Evolutionary conservation across 2,329 filamentous ascomycete species (phyloP), one percentile per base, ranked within the genome.

Genomic region (Penicillium oxalicum): DNA sequence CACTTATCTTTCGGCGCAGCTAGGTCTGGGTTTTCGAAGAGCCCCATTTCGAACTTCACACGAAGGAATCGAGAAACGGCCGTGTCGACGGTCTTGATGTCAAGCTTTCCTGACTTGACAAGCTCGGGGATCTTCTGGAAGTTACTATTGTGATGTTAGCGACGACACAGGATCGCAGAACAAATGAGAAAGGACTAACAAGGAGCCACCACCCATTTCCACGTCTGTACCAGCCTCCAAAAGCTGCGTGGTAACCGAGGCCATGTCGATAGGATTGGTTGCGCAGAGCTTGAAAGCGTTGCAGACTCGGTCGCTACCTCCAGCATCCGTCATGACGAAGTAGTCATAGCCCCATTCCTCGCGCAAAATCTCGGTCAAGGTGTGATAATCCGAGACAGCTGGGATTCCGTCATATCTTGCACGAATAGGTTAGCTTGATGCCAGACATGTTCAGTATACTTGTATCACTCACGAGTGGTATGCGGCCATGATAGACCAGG

Each of bases 191-290:
- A 9, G 24, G 2, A 36, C 66, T 55, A 55, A 69, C 66, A 80
- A 88, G 18, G 81, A 84, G 18, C 86, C 86, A 35, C 86, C 85
- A 9, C 86, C 86, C 86, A 88, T 88, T 60, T 89, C 86, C 9
- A 86, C 63, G 39, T 88, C 86, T 43, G 82, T 85, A 3, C 86
- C 86, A 4, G 84, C 82, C 0, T 81, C 80, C 4, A 89, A 74
- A 7, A 81, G 72, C 68, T 78, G 77, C 42, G 80, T 70, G 0
- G 82, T 84, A 25, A 88, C 77, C 2, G 83, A 80, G 46, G 83
- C 78, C 44, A 79, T 80, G 58, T 88, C 85, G 37, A 84, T 76
- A 0, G 81, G 80, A 27, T 74, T 70, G 25, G 74, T 72, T 28
- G 70, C 70, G 53, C 86, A 88, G 61, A 87, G 77, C 50, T 77